Evolutionary conservation across 768 basidiomycete genomes (phyloP).

Genomic region (Podaxis pistillaris): DNA sequence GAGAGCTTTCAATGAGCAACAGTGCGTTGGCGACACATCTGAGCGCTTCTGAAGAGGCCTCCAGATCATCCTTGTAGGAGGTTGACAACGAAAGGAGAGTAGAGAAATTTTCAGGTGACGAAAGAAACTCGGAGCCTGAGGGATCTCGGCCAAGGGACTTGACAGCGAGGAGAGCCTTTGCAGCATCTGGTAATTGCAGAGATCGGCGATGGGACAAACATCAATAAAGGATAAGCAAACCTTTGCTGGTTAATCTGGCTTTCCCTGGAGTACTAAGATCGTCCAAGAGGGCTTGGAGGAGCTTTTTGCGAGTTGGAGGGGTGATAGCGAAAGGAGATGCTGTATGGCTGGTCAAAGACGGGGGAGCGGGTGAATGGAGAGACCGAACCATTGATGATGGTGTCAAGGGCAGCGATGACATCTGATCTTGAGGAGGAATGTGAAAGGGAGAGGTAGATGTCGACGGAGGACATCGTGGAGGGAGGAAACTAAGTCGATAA

Average conservation of each 20-base stretch:
- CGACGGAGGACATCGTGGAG: slow-evolving; percentile 43
- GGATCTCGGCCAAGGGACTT: slow-evolving; percentile 76
- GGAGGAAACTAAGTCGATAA: slow-evolving; percentile 7
- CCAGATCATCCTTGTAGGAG: slow-evolving; percentile 53
- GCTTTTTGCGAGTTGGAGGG: slow-evolving; percentile 44
- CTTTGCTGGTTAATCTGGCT: slow-evolving; percentile 51
- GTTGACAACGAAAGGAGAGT: slow-evolving; percentile 51
- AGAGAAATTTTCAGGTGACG: slow-evolving; percentile 52
- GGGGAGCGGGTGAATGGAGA: not conserved
- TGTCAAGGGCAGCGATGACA: slow-evolving; percentile 45
- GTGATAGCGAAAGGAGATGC: slow-evolving; percentile 50
- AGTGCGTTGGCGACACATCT: slow-evolving; percentile 80
- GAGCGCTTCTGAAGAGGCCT: slow-evolving; percentile 67
- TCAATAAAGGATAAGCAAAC: slow-evolving; percentile 32
- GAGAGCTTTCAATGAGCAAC: slow-evolving; percentile 62
- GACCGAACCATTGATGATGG: slow-evolving; percentile 46
- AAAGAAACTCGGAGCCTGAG: slow-evolving; percentile 62
- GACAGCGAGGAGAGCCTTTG: slow-evolving; percentile 64
- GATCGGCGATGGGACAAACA: slow-evolving; percentile 4
- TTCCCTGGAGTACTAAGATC: slow-evolving; percentile 52
- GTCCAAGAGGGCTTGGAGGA: slow-evolving; percentile 56
- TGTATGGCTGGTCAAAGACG: slow-evolving; percentile 20
- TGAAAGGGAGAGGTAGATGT: slow-evolving; percentile 47
- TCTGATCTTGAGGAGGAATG: slow-evolving; percentile 44
- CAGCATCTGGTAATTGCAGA: slow-evolving; percentile 49